Evolutionary conservation across 306 rosid species (phyloP).

Genomic region (Rosa lucieae): DNA sequence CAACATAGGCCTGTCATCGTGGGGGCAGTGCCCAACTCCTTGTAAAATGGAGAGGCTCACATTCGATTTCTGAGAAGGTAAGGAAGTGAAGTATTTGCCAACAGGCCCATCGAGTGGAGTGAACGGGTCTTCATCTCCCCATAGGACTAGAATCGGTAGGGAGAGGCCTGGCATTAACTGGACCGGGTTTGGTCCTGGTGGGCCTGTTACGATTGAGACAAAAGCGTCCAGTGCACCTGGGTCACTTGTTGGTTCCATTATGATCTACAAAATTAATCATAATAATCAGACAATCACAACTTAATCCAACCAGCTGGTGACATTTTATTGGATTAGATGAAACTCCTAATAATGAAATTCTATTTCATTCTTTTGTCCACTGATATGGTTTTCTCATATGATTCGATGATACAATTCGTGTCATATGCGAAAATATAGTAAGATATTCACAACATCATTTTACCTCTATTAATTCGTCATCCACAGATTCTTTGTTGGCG

Average conservation of each 20-base stretch:
- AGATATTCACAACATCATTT: background rate
- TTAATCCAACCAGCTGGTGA: too few relatives aligned
- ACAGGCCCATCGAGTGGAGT: slow-evolving; percentile 98
- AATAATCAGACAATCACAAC: background rate
- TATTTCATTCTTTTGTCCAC: too few relatives aligned
- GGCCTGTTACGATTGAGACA: slow-evolving; percentile 80
- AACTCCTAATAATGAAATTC: too few relatives aligned
- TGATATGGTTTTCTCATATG: too few relatives aligned
- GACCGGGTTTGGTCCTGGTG: slow-evolving; percentile 87
- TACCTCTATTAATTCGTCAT: slow-evolving; percentile 88
- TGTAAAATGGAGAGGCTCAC: slow-evolving; percentile 57
- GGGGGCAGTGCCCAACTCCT: slow-evolving; percentile 97
- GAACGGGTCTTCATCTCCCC: slow-evolving; percentile 91
- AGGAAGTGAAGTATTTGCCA: slow-evolving; percentile 67
- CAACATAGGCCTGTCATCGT: slow-evolving; percentile 78
- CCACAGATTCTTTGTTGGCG: slow-evolving; percentile 75
- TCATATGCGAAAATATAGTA: too few relatives aligned
- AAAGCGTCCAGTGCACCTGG: slow-evolving; percentile 86
- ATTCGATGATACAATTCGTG: too few relatives aligned
- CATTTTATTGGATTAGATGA: too few relatives aligned
- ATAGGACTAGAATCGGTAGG: slow-evolving; percentile 68
- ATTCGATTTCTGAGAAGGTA: slow-evolving; percentile 53
- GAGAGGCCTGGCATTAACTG: slow-evolving; percentile 67
- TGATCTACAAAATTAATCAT: slow-evolving; percentile 49
- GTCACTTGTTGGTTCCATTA: slow-evolving; percentile 69